A percentile compares a stretch with the other conserved stretches of the same genome.
phyloP scores from a whole-genome alignment of 345 rosid species.

The Punica granatum region DNA sequence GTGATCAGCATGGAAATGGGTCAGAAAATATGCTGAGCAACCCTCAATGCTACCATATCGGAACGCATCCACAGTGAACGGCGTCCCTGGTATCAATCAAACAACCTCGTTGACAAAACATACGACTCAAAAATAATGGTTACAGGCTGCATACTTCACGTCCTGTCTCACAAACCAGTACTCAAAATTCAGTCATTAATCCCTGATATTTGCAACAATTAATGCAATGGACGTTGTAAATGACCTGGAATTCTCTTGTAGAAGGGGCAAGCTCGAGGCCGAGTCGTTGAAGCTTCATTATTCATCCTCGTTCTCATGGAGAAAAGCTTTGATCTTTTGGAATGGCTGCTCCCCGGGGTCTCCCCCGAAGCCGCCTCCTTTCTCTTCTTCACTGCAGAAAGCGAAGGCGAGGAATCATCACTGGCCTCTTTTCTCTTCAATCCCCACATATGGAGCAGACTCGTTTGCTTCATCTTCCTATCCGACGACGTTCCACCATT shows the following conservation, averaged over 20 bases:
- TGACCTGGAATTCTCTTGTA: slow-evolving; percentile 71
- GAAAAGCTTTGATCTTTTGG: background rate
- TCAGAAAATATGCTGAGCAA: slow-evolving; percentile 66
- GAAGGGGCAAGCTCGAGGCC: slow-evolving; percentile 57
- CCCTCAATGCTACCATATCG: slow-evolving; percentile 57
- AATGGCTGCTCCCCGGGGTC: background rate
- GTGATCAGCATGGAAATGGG: slow-evolving; percentile 76
- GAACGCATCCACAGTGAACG: slow-evolving; percentile 72
- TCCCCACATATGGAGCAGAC: slow-evolving; percentile 62
- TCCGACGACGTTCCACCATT: slow-evolving; percentile 2
- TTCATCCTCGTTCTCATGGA: background rate
- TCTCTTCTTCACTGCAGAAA: background rate
- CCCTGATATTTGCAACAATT: background rate
- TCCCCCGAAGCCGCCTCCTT: background rate
- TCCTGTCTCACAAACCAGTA: too few relatives aligned
- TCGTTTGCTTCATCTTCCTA: slow-evolving; percentile 42
- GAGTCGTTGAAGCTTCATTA: slow-evolving; percentile 9
- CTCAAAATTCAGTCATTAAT: background rate
- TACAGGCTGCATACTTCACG: too few relatives aligned
- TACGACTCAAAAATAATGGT: too few relatives aligned
- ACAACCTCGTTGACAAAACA: background rate
- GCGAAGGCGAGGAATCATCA: slow-evolving; percentile 3
- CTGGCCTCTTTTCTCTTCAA: slow-evolving; percentile 25
- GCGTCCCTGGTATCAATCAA: slow-evolving; percentile 38
- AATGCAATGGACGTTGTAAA: background rate